Conservation (phyloP, 495 filamentous ascomycete genomes). For the Penicillium subrubescens region DNA sequence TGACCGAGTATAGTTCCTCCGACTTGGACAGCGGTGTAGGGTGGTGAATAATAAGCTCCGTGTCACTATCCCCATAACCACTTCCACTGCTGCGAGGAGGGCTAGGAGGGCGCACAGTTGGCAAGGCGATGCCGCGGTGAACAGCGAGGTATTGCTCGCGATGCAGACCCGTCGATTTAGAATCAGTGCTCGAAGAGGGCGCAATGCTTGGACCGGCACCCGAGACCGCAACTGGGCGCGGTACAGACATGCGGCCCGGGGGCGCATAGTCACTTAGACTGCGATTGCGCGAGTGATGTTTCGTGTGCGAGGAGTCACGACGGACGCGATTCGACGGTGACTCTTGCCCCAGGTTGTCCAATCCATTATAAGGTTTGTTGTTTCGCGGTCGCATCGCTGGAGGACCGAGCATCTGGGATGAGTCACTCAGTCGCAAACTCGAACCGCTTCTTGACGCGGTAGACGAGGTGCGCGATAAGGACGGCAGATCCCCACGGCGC, state of each 20-base stretch:
- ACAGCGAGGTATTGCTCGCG: constrained; percentile 80
- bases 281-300: constrained; percentile 64
- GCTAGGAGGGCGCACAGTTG: constrained; percentile 66
- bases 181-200: constrained; percentile 43
- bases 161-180: constrained; percentile 61
- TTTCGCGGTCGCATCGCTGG: constrained; percentile 26
- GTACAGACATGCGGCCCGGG: constrained; percentile 62
- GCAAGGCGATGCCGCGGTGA: constrained; percentile 66
- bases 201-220: constrained; percentile 47
- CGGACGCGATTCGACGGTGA: constrained; percentile 30
- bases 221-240: constrained; percentile 72
- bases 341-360: constrained; percentile 43
- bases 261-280: constrained; percentile 89
- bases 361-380: constrained; percentile 37
- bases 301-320: constrained; percentile 37
- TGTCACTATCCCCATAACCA: constrained; percentile 37
- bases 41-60: constrained; percentile 36
- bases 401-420: constrained; percentile 40
- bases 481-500: constrained; percentile 53
- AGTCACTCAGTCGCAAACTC: constrained; percentile 44
- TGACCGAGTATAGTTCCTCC: constrained; percentile 48
- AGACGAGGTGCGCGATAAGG: constrained; percentile 44
- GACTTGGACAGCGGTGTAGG: constrained; percentile 19
- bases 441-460: constrained; percentile 40
- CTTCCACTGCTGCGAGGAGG: constrained; percentile 66